Base-by-base conservation (phyloP, 2,329 filamentous ascomycete genomes). In the Xylaria sp. region DNA sequence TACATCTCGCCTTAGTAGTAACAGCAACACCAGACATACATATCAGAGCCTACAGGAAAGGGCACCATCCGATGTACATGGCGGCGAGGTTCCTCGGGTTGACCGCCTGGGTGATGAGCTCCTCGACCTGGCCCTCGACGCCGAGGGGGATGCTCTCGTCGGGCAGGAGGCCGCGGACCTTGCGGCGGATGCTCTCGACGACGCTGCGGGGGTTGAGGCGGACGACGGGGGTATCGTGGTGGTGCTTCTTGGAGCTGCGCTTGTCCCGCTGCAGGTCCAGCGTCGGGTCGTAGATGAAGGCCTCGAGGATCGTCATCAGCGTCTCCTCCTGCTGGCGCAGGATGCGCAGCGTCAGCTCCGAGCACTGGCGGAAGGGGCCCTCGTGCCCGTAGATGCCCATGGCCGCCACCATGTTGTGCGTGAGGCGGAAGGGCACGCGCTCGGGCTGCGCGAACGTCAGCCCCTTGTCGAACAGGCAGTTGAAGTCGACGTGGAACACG, bases 381-480 rank as follows among this genome's bases (percentile, higher is more conserved):
- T 97, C 94, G 69, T 94, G 91, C 56, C 92, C 91, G 68, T 95
- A 93, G 19, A 95, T 87, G 4, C 94, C 94, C 86, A 99, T 97
- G 9, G 94, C 95, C 60, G 96, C 91, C 34, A 95, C 85, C 93
- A 99, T 97, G 74, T 99, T 99, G 79, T 97, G 93, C 3, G 94
- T 99, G 39, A 99, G 81, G 16, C 95, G 89, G 79, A 99, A 99
- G 1, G 94, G 95, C 1, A 99, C 94, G 24, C 89, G 81, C 73
- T 99, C 94, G 0, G 94, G 93, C 72, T 95, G 96, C 59, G 92
- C 88, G 69, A 99, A 97, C 0, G 92, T 97, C 39, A 93, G 83
- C 1, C 94, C 94, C 69, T 99, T 99, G 77, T 99, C 95, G 71
- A 99, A 99, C 4, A 99, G 85, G 72, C 95, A 99, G 75, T 99